Evolutionary conservation across 1,284 basidiomycete species (phyloP).

Genomic region (Tausonia pullulans): DNA sequence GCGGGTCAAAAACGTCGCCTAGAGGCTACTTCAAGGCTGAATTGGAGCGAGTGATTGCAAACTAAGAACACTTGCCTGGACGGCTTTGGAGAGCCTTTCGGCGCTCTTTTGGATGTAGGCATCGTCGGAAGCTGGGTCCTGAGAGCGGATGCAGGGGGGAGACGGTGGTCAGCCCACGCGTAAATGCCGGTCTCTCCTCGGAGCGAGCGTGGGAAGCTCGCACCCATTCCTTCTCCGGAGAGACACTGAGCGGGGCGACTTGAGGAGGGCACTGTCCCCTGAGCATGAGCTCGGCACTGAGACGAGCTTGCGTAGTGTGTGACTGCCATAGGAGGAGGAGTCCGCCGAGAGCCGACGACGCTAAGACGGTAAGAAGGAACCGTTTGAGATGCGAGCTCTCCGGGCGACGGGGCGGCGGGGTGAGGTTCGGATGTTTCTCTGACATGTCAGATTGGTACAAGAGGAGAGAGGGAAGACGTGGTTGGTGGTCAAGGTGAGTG

Average conservation of each 20-base stretch:
- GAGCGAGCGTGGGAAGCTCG: background rate
- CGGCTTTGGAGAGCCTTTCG: slow-evolving; percentile 27
- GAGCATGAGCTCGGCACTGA: background rate
- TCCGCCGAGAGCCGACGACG: too few relatives aligned
- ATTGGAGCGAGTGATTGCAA: slow-evolving; percentile 25
- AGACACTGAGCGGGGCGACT: slow-evolving; percentile 15
- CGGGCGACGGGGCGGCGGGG: background rate
- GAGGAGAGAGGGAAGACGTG: too few relatives aligned
- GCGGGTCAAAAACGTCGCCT: slow-evolving; percentile 28
- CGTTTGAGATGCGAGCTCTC: too few relatives aligned
- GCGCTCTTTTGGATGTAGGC: slow-evolving; percentile 28
- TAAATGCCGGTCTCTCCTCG: background rate
- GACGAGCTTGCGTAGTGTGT: background rate
- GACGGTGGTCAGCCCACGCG: background rate
- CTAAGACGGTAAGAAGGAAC: too few relatives aligned
- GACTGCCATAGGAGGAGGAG: background rate
- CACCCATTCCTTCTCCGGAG: slow-evolving; percentile 15
- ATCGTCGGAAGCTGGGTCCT: slow-evolving; percentile 25
- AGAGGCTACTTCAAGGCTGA: slow-evolving; percentile 21
- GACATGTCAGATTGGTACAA: background rate
- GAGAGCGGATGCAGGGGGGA: background rate
- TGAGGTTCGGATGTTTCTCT: background rate
- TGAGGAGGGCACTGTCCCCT: slow-evolving; percentile 18
- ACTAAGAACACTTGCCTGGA: slow-evolving; percentile 29
- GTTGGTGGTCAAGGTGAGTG: too few relatives aligned